These are phyloP conservation scores for Pseudozyma sp. DNA, from an alignment of 1,284 basidiomycete genomes.

Conservation along the genomic window DNA sequence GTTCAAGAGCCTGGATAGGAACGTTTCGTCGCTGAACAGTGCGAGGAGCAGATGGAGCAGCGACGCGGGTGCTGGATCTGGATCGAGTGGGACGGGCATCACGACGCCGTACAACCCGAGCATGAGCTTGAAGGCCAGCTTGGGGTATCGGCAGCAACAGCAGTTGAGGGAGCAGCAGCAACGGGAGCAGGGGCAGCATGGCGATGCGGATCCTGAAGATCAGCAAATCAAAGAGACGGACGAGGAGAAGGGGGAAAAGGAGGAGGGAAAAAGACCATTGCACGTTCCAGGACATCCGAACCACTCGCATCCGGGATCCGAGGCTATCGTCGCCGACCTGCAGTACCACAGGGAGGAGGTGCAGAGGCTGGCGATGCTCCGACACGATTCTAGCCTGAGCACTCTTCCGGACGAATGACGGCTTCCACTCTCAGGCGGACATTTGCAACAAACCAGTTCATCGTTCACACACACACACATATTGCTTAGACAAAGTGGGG, in stretches of 20 bases:
- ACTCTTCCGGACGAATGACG: conserved; percentile 32
- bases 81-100: conserved; percentile 24
- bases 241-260: background rate
- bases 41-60: conserved; percentile 35
- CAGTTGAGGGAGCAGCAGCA: conserved; percentile 7
- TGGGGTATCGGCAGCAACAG: conserved; percentile 38
- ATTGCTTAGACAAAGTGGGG: no score
- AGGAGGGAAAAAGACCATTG: conserved; percentile 11
- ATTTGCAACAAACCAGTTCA: background rate
- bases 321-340: conserved; percentile 54
- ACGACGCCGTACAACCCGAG: conserved; percentile 43
- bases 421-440: no score
- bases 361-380: conserved; percentile 53
- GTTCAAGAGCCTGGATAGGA: conserved; percentile 48
- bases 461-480: background rate
- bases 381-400: conserved; percentile 38
- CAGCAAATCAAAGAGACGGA: background rate
- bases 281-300: conserved; percentile 45
- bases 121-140: conserved; percentile 36
- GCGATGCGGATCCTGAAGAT: background rate
- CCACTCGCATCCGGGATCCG: conserved; percentile 54
- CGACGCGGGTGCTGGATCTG: conserved; percentile 3
- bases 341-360: conserved; percentile 56
- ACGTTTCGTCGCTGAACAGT: conserved; percentile 43
- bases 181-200: background rate